Evolutionary conservation across 2,329 filamentous ascomycete genomes (phyloP), one percentile per base, ranked within the genome.

Genomic region (Cadophora sp.): DNA sequence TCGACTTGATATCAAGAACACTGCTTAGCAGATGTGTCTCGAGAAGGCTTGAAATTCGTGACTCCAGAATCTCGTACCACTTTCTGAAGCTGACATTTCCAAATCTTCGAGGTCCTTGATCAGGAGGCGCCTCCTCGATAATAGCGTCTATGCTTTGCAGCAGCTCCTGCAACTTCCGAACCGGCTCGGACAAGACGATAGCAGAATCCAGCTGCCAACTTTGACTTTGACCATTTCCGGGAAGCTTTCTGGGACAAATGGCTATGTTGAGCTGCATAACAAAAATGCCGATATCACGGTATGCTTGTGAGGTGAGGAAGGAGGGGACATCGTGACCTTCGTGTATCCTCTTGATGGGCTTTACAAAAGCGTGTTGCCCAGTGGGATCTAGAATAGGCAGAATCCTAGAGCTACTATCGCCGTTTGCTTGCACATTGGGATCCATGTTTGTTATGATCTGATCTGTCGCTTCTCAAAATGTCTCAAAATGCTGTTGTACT

Each of bases 11-110:
- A 1, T 73, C 67, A 51, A 78, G 70, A 8, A 88, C 78, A 7
- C 81, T 77, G 2, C 78, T 50, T 0, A 87, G 83, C 20, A 95
- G 74, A 73, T 83, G 83, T 66, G 87, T 82, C 47, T 81, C 77
- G 30, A 94, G 79, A 1, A 95, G 80, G 13, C 72, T 80, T 3
- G 85, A 79, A 1, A 87, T 80, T 18, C 85, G 83, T 63, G 87
- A 84, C 72, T 90, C 88, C 14, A 96, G 82, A 36, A 94, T 80
- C 58, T 85, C 81, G 77, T 91, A 87, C 95, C 96, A 99, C 72
- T 84, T 92, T 36, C 94, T 86, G 79, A 97, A 99, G 74, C 92
- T 95, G 55, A 92, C 83, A 77, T 99, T 99, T 41, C 96, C 96
- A 77, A 98, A 99, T 69, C 96, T 86, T 62, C 95, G 85, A 20